Percentiles rank a stretch among this genome's conserved stretches.
Conservation (phyloP, 2,329 filamentous ascomycete genomes). For the Colletotrichum magnum region DNA sequence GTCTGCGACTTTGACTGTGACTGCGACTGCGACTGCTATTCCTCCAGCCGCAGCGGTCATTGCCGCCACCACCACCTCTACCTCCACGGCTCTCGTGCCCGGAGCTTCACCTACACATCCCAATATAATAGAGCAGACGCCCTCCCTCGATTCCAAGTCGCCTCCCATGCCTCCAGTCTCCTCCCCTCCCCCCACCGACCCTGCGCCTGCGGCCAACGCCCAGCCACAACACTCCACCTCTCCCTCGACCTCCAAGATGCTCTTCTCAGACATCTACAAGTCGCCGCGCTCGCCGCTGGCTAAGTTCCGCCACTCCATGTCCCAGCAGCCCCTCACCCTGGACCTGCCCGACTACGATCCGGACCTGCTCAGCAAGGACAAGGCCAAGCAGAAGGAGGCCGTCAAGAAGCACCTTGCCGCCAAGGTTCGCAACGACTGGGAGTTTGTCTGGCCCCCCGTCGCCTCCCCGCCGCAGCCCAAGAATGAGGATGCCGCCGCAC, state of each 20-base stretch:
- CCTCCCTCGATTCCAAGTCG: constrained; percentile 3
- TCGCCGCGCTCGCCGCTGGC: constrained; percentile 67
- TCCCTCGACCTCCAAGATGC: constrained; percentile 58
- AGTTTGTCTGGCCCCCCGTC: constrained; percentile 68
- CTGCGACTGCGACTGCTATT: constrained; percentile 15
- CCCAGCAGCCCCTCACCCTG: constrained; percentile 45
- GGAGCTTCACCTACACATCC: constrained; percentile 34
- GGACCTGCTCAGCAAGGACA: constrained; percentile 74
- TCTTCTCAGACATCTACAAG: constrained; percentile 73
- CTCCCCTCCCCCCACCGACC: constrained; percentile 15
- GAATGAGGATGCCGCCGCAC: constrained; percentile 9
- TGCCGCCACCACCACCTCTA: constrained; percentile 43
- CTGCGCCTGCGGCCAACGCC: constrained; percentile 29
- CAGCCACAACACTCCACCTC: constrained; percentile 22
- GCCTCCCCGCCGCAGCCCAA: constrained; percentile 7
- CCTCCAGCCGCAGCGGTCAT: constrained; percentile 25
- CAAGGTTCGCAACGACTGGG: constrained; percentile 72
- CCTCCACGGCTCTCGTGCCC: constrained; percentile 26
- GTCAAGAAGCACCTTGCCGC: constrained; percentile 68
- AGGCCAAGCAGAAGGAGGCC: constrained; percentile 73
- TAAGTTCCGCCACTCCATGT: constrained; percentile 60
- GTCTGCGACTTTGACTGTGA: constrained; percentile 10
- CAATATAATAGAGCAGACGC: constrained; percentile 26
- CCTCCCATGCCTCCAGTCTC: constrained; percentile 21
- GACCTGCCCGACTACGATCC: constrained; percentile 66